These are phyloP conservation scores for Phytopythium ostracodes DNA, from an alignment of 352 stramenopile genomes.

Conservation along the genomic window DNA sequence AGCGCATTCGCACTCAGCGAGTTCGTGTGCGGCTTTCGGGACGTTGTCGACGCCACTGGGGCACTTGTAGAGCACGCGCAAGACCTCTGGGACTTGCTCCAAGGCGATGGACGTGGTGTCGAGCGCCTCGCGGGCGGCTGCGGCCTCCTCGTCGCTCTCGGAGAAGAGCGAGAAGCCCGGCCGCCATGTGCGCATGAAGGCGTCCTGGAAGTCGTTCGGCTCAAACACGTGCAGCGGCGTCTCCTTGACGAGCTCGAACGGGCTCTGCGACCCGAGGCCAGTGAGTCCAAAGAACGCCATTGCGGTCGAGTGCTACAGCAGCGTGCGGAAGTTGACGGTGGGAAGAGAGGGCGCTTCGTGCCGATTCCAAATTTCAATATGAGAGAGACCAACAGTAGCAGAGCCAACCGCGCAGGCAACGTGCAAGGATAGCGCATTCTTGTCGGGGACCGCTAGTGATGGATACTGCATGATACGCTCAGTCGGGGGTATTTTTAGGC, in stretches of 20 bases:
- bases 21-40: conserved; percentile 14
- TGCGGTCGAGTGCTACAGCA: neutral
- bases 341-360: neutral
- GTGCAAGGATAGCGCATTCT: neutral
- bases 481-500: neutral
- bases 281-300: conserved; percentile 76
- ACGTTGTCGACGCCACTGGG: conserved; percentile 53
- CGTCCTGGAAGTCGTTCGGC: conserved; percentile 42
- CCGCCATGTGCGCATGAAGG: conserved; percentile 51
- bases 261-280: conserved; percentile 44
- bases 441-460: neutral
- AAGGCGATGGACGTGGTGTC: conserved; percentile 26
- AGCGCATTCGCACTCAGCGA: conserved; percentile 24
- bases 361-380: neutral
- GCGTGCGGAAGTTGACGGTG: neutral
- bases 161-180: conserved; percentile 51
- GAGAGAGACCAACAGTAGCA: neutral
- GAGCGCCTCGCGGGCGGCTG: conserved; percentile 22
- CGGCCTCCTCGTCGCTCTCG: conserved; percentile 51
- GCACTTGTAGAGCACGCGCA: conserved; percentile 60
- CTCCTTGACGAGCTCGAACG: conserved; percentile 50
- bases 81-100: conserved; percentile 33
- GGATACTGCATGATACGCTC: neutral
- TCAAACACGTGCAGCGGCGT: conserved; percentile 60
- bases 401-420: too few relatives aligned